Evolutionary conservation across 208 protist genomes (phyloP).

Genomic region (Giardia duodenalis): DNA sequence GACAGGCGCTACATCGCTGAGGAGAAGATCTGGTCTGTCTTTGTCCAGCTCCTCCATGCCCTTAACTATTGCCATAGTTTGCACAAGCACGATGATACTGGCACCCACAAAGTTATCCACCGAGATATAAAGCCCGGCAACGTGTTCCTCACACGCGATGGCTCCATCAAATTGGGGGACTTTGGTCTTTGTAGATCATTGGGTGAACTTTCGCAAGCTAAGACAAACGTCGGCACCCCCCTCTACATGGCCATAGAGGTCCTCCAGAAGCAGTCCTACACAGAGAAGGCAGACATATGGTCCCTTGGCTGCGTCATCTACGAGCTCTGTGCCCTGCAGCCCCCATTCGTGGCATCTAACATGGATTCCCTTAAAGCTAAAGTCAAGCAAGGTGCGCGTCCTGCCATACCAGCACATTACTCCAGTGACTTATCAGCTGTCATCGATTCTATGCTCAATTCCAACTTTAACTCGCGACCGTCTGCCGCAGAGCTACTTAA

Average conservation of each 20-base stretch:
- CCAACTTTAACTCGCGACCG: not conserved
- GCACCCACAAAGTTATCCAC: conserved; percentile 35
- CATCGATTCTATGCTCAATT: conserved; percentile 13
- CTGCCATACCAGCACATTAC: conserved; percentile 5
- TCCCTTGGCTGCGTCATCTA: conserved; percentile 52
- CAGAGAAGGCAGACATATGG: conserved; percentile 50
- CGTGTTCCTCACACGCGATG: conserved; percentile 42
- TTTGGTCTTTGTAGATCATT: conserved; percentile 51
- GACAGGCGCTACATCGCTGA: conserved; percentile 18
- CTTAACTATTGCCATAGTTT: conserved; percentile 41
- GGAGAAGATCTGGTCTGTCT: conserved; percentile 24
- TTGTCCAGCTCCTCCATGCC: conserved; percentile 36
- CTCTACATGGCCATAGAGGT: conserved; percentile 53
- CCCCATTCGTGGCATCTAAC: conserved; percentile 45
- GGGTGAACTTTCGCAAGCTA: conserved; percentile 28
- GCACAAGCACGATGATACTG: not conserved
- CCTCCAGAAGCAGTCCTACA: conserved; percentile 39
- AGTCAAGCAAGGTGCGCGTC: not conserved
- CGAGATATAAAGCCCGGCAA: conserved; percentile 54
- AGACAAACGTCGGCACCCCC: conserved; percentile 48
- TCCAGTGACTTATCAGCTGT: not conserved
- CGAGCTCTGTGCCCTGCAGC: conserved; percentile 42
- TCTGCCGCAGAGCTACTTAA: conserved; percentile 1
- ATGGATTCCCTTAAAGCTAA: conserved; percentile 28
- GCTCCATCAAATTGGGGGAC: conserved; percentile 50